phyloP scores from a whole-genome alignment of 2,329 filamentous ascomycete genomes.

The Ophiostoma perfectum region DNA sequence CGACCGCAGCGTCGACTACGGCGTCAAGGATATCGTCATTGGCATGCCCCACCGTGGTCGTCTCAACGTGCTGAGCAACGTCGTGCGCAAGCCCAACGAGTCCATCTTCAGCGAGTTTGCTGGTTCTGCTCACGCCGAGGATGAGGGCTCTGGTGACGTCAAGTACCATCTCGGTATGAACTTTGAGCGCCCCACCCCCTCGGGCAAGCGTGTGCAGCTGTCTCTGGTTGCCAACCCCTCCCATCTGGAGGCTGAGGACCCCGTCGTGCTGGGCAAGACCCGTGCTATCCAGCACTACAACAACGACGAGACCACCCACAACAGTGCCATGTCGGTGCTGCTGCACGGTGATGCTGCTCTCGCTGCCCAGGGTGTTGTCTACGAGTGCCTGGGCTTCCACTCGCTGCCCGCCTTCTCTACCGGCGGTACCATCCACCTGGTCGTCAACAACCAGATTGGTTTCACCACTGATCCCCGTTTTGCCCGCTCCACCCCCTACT shows the following conservation, averaged over 20 bases:
- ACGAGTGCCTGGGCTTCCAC: conserved; percentile 97
- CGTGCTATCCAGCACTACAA: conserved; percentile 99
- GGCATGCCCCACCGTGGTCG: conserved; percentile 99
- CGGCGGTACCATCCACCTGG: conserved; percentile 90
- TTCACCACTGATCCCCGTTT: conserved; percentile 99
- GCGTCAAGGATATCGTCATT: conserved; percentile 98
- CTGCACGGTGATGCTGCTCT: conserved; percentile 97
- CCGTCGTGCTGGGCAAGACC: conserved; percentile 94
- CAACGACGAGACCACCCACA: conserved; percentile 84
- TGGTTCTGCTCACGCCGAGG: conserved; percentile 76
- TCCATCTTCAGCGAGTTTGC: conserved; percentile 99
- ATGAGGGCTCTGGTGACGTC: conserved; percentile 96
- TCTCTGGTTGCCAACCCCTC: conserved; percentile 98
- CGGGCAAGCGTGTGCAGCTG: conserved; percentile 97
- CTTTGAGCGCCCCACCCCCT: conserved; percentile 96
- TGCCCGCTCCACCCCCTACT: conserved; percentile 95
- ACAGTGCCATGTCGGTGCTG: conserved; percentile 88
- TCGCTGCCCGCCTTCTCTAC: conserved; percentile 93
- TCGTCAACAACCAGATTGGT: conserved; percentile 99
- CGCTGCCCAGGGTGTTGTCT: conserved; percentile 92
- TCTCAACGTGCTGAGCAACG: conserved; percentile 96
- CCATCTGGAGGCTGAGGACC: conserved; percentile 96
- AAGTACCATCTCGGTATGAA: conserved; percentile 99
- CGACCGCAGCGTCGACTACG: conserved; percentile 95
- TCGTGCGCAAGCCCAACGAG: conserved; percentile 98